Conservation (phyloP, 2,329 filamentous ascomycete genomes). For the Cladosporium sp. region DNA sequence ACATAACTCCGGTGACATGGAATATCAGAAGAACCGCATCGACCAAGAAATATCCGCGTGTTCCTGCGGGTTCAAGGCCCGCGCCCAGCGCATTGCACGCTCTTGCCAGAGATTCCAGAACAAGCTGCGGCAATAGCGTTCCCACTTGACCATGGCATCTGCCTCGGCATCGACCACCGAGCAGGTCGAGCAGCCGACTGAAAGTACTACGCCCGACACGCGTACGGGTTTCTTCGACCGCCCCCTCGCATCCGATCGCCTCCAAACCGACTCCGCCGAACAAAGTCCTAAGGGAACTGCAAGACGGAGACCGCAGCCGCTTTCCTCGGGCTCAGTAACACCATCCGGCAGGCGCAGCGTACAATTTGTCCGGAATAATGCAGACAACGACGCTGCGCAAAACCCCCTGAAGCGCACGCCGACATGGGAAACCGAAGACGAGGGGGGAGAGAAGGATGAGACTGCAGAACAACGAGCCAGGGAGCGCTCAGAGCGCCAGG, state of each 20-base stretch:
- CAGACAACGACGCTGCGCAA: constrained; percentile 17
- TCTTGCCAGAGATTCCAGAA: constrained; percentile 8
- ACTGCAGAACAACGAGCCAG: constrained; percentile 1
- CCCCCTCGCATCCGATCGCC: constrained; percentile 1
- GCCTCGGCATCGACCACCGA: constrained; percentile 3
- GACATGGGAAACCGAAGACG: constrained; percentile 24
- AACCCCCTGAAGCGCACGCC: constrained; percentile 20
- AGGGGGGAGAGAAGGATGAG: constrained; percentile 14
- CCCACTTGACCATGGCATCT: constrained; percentile 5
- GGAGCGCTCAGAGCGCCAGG: constrained; percentile 16
- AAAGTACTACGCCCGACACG: neutral
- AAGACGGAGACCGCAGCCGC: constrained; percentile 4
- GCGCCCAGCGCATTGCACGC: constrained; percentile 1
- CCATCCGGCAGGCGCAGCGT: constrained; percentile 20
- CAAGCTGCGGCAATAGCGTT: constrained; percentile 8
- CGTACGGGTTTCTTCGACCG: constrained; percentile 6
- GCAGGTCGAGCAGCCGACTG: neutral
- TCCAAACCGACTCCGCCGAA: neutral
- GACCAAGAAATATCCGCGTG: neutral
- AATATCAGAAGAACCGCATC: neutral
- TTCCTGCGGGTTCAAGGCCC: neutral
- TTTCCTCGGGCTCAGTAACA: constrained; percentile 1
- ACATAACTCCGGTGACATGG: constrained; percentile 1
- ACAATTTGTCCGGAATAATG: constrained; percentile 22
- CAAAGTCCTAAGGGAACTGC: constrained; percentile 4